phyloP scores from a whole-genome alignment of 208 protist species.

The Trypanosoma conorhini region DNA sequence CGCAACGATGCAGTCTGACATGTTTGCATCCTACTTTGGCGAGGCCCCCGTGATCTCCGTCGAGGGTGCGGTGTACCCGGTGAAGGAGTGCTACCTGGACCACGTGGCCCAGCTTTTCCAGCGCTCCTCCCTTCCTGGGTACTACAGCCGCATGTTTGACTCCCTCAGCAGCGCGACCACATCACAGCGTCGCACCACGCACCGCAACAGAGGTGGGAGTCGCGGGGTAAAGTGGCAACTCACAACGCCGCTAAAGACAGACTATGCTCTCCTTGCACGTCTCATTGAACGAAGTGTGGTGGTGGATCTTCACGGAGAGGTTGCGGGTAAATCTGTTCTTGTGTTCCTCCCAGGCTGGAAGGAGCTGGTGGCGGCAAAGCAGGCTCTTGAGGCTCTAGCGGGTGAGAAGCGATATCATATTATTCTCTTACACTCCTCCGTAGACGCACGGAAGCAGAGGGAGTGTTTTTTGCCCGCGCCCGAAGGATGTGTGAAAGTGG shows the following conservation, averaged over 20 bases:
- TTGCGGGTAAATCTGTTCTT: conserved; percentile 94
- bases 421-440: conserved; percentile 87
- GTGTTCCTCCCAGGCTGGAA: conserved; percentile 99
- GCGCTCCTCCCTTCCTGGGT: not conserved
- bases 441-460: conserved; percentile 82
- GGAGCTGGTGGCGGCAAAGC: conserved; percentile 90
- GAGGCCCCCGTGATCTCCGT: conserved; percentile 65
- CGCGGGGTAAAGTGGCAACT: conserved; percentile 2
- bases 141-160: conserved; percentile 63
- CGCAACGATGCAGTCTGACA: conserved; percentile 97
- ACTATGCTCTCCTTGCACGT: conserved; percentile 79
- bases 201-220: conserved; percentile 2
- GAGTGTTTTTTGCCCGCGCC: conserved; percentile 91
- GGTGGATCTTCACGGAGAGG: conserved; percentile 43
- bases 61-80: conserved; percentile 73
- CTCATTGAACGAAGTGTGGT: conserved; percentile 55
- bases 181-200: not conserved
- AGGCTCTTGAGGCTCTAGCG: conserved; percentile 66
- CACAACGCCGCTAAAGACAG: conserved; percentile 46
- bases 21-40: conserved; percentile 97
- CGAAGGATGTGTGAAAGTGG: conserved; percentile 84
- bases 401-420: conserved; percentile 45
- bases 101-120: conserved; percentile 47
- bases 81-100: conserved; percentile 67
- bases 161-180: conserved; percentile 15